Evolutionary conservation across 106 monocot genomes (phyloP), one percentile per base, ranked within the genome.

Genomic region (Vanilla planifolia): DNA sequence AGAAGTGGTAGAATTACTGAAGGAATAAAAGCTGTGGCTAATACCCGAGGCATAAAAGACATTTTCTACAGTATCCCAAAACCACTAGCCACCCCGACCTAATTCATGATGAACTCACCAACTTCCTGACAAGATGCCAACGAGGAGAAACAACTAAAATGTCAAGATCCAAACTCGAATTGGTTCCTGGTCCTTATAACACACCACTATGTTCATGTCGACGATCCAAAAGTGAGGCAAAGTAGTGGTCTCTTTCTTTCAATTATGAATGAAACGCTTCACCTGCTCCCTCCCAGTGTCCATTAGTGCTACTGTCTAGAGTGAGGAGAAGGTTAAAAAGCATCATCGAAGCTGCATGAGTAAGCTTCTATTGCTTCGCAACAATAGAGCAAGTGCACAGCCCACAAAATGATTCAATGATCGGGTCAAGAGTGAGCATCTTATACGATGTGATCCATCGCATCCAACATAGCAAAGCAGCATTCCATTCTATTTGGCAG

Each of bases 241-340:
- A 46, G 45, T 46, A 1, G 45, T 46, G n/a, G 45, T 46, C 4
- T 55, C 66, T 67, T 67, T 55, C 39, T 67, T 67, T 67, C 39
- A 24, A 67, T 67, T 67, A 67, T 6, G 37, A 67, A 55, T 40
- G 55, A 55, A 40, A 67, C 1, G 28, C 66, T 60, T 69, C 47
- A 6, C 60, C 60, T 69, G 36, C 47, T 69, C 69, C 69, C 60
- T 48, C 44, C 69, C 46, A 23, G 15, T 48, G 59, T 59, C 59
- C 59, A 34, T 59, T 40, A 40, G 40, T 40, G 40, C 14, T 39
- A n/a, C n/a, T n/a, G n/a, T n/a, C n/a, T n/a, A n/a, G n/a, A 67
- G 67, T 41, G 39, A 67, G 67, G 61, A 61, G 67, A 74, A 67
- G 73, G 67, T 5, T 10, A 74, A 67, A 61, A 74, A n/a, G n/a